Conservation (phyloP, 306 rosid genomes). For the Neltuma alba region DNA sequence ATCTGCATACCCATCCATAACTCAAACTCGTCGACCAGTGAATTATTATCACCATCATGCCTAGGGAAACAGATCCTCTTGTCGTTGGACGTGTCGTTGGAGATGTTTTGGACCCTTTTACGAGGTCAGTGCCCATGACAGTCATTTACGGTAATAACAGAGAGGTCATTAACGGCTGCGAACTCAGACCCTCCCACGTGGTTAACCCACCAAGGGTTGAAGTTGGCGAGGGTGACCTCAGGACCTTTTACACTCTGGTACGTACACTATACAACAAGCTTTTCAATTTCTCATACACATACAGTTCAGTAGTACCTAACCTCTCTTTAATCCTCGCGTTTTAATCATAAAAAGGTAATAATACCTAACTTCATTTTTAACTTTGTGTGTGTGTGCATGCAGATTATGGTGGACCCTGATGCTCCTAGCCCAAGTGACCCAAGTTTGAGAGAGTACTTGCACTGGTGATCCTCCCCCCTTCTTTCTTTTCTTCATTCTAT, state of each 20-base stretch:
- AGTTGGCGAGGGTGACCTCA: constrained; percentile 44
- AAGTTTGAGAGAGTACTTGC: constrained; percentile 38
- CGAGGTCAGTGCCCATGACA: constrained; percentile 26
- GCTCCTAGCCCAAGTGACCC: constrained; percentile 49
- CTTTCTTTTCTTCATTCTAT: neutral
- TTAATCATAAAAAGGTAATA: neutral
- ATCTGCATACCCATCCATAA: neutral
- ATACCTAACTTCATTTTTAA: neutral
- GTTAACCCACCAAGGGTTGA: constrained; percentile 41
- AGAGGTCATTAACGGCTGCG: constrained; percentile 37
- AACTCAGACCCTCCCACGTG: constrained; percentile 44
- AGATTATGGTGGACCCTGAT: constrained; percentile 49
- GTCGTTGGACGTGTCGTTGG: constrained; percentile 42
- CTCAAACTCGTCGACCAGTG: neutral
- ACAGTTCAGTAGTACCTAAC: too few species aligned
- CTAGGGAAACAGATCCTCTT: constrained; percentile 33
- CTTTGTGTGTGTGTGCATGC: neutral
- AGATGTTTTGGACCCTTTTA: constrained; percentile 40
- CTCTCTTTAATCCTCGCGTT: neutral
- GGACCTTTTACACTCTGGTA: constrained; percentile 43
- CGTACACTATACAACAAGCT: neutral
- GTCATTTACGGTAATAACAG: constrained; percentile 24
- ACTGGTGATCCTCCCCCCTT: constrained; percentile 27
- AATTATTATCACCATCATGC: neutral
- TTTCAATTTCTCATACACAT: neutral